Conservation (phyloP, 768 basidiomycete genomes). For the Agaricus sinodeliciosus region DNA sequence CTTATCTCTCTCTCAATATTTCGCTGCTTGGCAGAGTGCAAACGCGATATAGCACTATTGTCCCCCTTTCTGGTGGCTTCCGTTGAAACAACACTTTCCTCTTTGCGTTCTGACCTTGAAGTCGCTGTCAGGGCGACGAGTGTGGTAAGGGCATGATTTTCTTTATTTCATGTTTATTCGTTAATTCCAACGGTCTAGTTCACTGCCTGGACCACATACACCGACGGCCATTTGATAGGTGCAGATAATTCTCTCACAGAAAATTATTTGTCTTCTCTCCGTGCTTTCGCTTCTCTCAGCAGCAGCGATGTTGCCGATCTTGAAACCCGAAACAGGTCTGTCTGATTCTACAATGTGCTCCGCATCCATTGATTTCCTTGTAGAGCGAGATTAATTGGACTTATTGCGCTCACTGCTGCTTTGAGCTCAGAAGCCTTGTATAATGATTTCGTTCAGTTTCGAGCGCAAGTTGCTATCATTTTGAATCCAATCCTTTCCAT, state of each 20-base stretch:
- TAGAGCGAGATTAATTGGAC: slow-evolving; percentile 80
- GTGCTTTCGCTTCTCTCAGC: slow-evolving; percentile 59
- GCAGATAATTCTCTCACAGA: slow-evolving; percentile 64
- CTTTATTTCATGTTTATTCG: not conserved
- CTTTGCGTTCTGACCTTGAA: slow-evolving; percentile 62
- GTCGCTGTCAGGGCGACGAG: slow-evolving; percentile 72
- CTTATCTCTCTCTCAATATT: slow-evolving; percentile 81
- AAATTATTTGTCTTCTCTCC: slow-evolving; percentile 64
- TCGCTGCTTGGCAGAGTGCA: slow-evolving; percentile 81
- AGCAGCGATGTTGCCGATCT: slow-evolving; percentile 46
- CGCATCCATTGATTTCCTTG: slow-evolving; percentile 7
- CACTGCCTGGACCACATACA: slow-evolving; percentile 88
- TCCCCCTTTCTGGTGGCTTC: slow-evolving; percentile 64
- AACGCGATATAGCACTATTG: slow-evolving; percentile 72
- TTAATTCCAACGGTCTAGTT: slow-evolving; percentile 44
- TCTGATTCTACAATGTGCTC: not conserved
- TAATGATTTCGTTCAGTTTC: slow-evolving; percentile 64
- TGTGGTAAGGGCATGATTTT: slow-evolving; percentile 47
- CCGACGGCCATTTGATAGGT: slow-evolving; percentile 79
- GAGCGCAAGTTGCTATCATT: slow-evolving; percentile 62
- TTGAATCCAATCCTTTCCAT: slow-evolving; percentile 66
- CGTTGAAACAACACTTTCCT: slow-evolving; percentile 48
- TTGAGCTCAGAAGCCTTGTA: slow-evolving; percentile 83
- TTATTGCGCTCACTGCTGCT: slow-evolving; percentile 76
- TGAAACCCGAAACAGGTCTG: slow-evolving; percentile 71